Evolutionary conservation across 805 yeast genomes (phyloP).

Genomic region (Zygotorulaspora danielsina): DNA sequence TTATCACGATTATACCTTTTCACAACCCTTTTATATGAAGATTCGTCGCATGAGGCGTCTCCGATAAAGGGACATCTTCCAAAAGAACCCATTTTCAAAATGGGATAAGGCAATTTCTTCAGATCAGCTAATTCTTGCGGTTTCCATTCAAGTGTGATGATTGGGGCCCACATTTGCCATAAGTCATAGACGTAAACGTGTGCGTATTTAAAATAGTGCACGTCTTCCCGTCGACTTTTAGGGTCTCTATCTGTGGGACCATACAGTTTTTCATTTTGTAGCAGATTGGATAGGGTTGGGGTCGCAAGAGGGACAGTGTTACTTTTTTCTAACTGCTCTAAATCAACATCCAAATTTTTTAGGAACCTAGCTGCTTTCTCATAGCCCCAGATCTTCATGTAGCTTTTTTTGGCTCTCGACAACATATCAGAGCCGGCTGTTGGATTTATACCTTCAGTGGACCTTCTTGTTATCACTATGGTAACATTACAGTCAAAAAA

Average conservation of each 20-base stretch:
- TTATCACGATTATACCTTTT: slow-evolving; percentile 34
- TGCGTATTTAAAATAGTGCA: slow-evolving; percentile 70
- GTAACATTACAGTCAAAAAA: slow-evolving; percentile 63
- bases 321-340: slow-evolving; percentile 27
- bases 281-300: slow-evolving; percentile 52
- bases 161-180: slow-evolving; percentile 71
- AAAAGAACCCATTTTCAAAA: slow-evolving; percentile 33
- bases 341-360: slow-evolving; percentile 52
- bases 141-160: slow-evolving; percentile 78
- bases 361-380: slow-evolving; percentile 82
- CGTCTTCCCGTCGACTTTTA: slow-evolving; percentile 75
- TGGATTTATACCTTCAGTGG: slow-evolving; percentile 37
- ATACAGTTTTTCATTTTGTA: slow-evolving; percentile 77
- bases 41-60: slow-evolving; percentile 40
- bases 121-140: slow-evolving; percentile 32
- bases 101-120: slow-evolving; percentile 39
- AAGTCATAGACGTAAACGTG: slow-evolving; percentile 79
- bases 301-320: slow-evolving; percentile 26
- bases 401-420: slow-evolving; percentile 52
- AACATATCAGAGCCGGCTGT: slow-evolving; percentile 59
- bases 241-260: slow-evolving; percentile 92
- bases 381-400: slow-evolving; percentile 80
- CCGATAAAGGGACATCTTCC: slow-evolving; percentile 84
- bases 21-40: slow-evolving; percentile 26
- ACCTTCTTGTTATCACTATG: slow-evolving; percentile 71